Conservation (phyloP, 129 eudicot genomes). For the Escallonia rubra region DNA sequence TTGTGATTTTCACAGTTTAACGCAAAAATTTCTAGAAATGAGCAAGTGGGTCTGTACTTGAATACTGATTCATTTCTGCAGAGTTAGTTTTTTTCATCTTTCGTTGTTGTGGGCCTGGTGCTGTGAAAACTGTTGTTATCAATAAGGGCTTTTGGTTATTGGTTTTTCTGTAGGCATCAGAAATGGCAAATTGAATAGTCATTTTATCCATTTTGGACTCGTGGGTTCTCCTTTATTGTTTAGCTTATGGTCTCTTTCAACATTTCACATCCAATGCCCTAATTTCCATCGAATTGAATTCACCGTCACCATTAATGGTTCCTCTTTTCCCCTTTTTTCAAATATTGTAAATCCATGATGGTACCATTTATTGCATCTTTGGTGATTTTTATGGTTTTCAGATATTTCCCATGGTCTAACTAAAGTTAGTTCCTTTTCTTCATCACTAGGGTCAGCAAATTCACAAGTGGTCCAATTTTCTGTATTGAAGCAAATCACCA, state of each 20-base stretch:
- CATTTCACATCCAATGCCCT: constrained; percentile 10
- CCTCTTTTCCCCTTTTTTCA: neutral
- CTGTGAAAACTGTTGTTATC: constrained; percentile 29
- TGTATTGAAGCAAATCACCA: constrained; percentile 10
- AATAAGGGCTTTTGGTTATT: constrained; percentile 27
- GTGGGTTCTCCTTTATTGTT: constrained; percentile 24
- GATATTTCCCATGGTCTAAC: constrained; percentile 37
- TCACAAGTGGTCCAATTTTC: constrained; percentile 17
- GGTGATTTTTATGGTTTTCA: constrained; percentile 25
- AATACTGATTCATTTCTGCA: neutral
- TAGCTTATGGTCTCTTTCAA: constrained; percentile 16
- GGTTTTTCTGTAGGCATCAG: constrained; percentile 19
- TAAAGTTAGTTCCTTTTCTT: constrained; percentile 15
- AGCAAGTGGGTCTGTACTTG: neutral
- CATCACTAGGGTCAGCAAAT: constrained; percentile 31
- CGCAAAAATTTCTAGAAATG: neutral
- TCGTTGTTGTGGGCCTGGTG: constrained; percentile 19
- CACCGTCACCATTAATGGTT: constrained; percentile 18
- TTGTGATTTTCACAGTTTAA: neutral
- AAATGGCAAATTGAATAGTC: constrained; percentile 25
- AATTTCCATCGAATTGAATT: constrained; percentile 18
- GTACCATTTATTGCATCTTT: constrained; percentile 13
- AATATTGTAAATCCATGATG: neutral
- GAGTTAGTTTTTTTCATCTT: constrained; percentile 1
- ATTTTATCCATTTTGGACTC: constrained; percentile 22